Evolutionary conservation across 139 green algal genomes (phyloP).

Genomic region (Coelastrella sp.): DNA sequence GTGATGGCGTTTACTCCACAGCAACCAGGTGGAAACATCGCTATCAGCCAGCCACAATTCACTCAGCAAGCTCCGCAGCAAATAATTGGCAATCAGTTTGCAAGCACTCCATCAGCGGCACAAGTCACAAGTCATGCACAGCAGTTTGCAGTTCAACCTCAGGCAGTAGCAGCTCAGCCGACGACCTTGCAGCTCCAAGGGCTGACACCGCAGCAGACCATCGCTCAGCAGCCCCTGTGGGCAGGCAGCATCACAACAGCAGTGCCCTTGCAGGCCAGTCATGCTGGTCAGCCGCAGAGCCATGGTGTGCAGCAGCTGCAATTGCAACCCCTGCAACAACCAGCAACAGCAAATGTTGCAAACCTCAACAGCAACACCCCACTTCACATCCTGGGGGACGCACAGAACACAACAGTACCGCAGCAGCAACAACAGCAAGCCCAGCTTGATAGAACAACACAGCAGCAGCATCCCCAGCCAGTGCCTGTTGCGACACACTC

Average conservation of each 20-base stretch:
- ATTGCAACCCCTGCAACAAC: too few species aligned
- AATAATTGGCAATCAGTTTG: background rate
- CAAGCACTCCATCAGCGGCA: background rate
- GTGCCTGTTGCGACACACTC: too few species aligned
- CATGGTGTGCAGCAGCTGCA: background rate
- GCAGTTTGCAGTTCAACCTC: too few species aligned
- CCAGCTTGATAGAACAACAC: too few species aligned
- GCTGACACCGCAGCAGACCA: too few species aligned
- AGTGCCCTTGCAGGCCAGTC: background rate
- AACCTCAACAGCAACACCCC: background rate
- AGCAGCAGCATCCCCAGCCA: background rate
- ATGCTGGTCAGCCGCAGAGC: background rate
- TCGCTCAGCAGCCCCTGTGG: too few species aligned
- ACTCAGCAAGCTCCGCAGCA: background rate
- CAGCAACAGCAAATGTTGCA: conserved; percentile 7
- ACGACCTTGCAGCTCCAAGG: too few species aligned
- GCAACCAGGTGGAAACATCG: background rate
- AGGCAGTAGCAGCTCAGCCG: background rate
- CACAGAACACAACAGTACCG: background rate
- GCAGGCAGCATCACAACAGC: background rate
- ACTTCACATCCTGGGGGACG: background rate
- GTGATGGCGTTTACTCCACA: background rate
- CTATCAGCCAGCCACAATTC: background rate
- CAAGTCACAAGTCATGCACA: background rate
- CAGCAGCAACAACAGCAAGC: background rate